These are phyloP conservation scores for Neoconidiobolus thromboides DNA, from an alignment of 371 early-diverging fungal genomes.

Conservation along the genomic window DNA sequence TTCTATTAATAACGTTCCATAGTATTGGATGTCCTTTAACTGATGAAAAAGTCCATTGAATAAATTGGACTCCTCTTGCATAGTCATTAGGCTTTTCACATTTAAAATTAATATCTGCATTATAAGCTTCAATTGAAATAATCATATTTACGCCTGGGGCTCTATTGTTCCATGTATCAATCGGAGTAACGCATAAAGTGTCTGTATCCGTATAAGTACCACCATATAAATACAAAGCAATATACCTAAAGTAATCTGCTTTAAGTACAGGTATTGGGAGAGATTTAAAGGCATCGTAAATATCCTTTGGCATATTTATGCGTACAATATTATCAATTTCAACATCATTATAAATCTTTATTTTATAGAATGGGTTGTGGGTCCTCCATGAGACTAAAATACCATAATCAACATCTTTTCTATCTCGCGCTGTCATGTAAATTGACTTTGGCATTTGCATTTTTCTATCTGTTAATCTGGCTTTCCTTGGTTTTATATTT, in stretches of 20 bases:
- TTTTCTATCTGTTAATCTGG: too few species aligned
- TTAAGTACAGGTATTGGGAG: background rate
- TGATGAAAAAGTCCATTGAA: background rate
- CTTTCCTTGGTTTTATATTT: too few species aligned
- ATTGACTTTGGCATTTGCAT: too few species aligned
- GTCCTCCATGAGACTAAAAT: too few species aligned
- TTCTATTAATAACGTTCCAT: background rate
- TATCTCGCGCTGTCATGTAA: too few species aligned
- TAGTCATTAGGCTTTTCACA: background rate
- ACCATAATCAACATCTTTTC: too few species aligned
- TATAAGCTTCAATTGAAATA: too few species aligned
- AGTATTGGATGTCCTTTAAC: background rate
- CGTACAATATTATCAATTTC: too few species aligned
- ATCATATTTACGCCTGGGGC: too few species aligned
- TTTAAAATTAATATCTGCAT: background rate
- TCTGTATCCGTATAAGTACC: background rate
- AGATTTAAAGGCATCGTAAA: background rate
- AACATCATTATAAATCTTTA: too few species aligned
- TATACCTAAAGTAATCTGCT: background rate
- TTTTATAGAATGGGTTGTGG: too few species aligned
- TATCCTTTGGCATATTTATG: background rate
- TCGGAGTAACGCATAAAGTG: background rate
- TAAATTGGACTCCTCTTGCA: background rate
- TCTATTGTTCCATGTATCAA: background rate
- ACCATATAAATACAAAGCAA: background rate